Evolutionary conservation across 768 basidiomycete species (phyloP).

Genomic region (Mycena venus): DNA sequence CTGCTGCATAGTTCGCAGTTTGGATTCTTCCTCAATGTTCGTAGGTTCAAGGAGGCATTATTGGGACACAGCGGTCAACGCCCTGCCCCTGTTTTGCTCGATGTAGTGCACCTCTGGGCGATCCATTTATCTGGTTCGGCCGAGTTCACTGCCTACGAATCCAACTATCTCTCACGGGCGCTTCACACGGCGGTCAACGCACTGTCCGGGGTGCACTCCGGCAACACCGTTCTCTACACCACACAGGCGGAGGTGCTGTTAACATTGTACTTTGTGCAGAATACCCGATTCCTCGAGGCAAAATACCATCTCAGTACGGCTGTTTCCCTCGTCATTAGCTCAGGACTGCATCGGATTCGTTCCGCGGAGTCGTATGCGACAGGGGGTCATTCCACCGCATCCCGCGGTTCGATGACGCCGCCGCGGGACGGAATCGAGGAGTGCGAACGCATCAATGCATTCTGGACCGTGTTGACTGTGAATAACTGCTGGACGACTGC

Average conservation of each 20-base stretch:
- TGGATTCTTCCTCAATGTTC: background rate
- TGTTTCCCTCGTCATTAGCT: background rate
- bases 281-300: background rate
- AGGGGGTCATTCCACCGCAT: too few relatives aligned
- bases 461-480: constrained; percentile 52
- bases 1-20: background rate
- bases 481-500: constrained; percentile 52
- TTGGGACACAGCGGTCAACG: background rate
- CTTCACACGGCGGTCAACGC: background rate
- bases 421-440: constrained; percentile 49
- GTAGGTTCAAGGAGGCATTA: background rate
- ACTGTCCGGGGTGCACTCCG: background rate
- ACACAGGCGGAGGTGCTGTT: background rate
- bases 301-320: background rate
- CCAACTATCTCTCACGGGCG: background rate
- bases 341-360: background rate
- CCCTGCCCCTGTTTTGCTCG: background rate
- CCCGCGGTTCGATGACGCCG: constrained; percentile 44
- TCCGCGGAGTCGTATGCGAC: background rate
- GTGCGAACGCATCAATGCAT: constrained; percentile 41
- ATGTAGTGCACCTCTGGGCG: background rate
- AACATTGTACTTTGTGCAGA: background rate
- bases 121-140: background rate
- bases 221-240: background rate
- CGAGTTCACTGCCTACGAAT: background rate